A percentile compares a stretch with the other conserved stretches of the same genome.
Evolutionary conservation across 2,329 filamentous ascomycete genomes (phyloP).

Genomic region (Paecilomyces formosus): DNA sequence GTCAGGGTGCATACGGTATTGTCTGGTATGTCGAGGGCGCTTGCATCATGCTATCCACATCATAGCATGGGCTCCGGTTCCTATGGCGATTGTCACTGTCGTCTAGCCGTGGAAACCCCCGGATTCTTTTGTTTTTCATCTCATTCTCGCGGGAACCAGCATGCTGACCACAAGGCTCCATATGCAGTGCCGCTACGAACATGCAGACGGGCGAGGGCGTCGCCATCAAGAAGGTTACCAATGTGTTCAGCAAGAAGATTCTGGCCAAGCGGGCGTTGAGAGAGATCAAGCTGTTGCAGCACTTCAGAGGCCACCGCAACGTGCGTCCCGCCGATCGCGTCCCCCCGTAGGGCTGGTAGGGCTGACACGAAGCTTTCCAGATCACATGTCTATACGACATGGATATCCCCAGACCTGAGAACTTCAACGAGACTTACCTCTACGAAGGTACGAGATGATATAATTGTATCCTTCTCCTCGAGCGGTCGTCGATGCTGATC

Average conservation of each 20-base stretch:
- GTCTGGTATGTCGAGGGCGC: constrained; percentile 65
- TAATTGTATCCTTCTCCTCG: neutral
- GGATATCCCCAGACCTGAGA: constrained; percentile 95
- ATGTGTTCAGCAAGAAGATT: constrained; percentile 99
- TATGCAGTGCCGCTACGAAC: constrained; percentile 77
- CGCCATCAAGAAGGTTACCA: constrained; percentile 99
- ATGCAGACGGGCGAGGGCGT: constrained; percentile 85
- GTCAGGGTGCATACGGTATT: constrained; percentile 96
- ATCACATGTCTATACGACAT: constrained; percentile 99
- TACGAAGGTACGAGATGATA: constrained; percentile 71
- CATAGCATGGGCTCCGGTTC: neutral
- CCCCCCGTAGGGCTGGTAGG: constrained; percentile 2
- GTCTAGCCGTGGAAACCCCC: neutral
- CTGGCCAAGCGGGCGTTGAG: constrained; percentile 93
- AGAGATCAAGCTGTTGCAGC: constrained; percentile 97
- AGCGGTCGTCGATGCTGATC: constrained; percentile 8
- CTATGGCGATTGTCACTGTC: neutral
- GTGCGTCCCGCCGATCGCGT: constrained; percentile 39
- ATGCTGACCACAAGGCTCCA: neutral
- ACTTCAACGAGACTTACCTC: constrained; percentile 98
- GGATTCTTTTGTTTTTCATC: neutral
- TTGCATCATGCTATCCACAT: neutral
- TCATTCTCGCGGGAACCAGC: neutral
- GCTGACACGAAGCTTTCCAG: constrained; percentile 47
- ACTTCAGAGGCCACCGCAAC: constrained; percentile 87